These are phyloP conservation scores for Rhodamnia rubescens DNA, from an alignment of 345 rosid genomes.

Conservation along the genomic window DNA sequence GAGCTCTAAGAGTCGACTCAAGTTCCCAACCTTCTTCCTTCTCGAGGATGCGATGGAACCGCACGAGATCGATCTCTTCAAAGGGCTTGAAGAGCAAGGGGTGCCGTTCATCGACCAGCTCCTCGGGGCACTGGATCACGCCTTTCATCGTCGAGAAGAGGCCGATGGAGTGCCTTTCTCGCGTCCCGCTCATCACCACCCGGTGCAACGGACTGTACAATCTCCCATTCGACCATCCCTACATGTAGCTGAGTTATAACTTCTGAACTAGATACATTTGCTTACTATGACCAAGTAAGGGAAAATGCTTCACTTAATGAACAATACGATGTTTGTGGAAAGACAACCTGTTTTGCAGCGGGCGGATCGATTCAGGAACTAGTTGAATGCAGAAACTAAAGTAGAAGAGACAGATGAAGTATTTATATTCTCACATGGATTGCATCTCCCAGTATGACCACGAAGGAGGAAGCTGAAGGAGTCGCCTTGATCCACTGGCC, in stretches of 20 bases:
- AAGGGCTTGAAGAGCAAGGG: constrained; percentile 22
- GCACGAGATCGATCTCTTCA: constrained; percentile 6
- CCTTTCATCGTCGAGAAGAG: constrained; percentile 12
- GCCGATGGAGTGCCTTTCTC: constrained; percentile 7
- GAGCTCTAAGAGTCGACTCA: constrained; percentile 3
- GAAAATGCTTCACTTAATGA: no score
- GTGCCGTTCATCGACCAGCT: constrained; percentile 15
- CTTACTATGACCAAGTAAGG: no score
- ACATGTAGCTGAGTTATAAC: neutral
- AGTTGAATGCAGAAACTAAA: neutral
- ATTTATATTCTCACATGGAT: neutral
- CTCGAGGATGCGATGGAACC: neutral
- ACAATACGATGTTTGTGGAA: no score
- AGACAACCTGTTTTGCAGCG: neutral
- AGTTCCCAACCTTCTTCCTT: neutral
- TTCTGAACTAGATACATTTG: neutral
- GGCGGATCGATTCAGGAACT: neutral
- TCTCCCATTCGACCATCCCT: constrained; percentile 8
- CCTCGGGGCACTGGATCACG: constrained; percentile 6
- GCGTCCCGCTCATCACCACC: neutral
- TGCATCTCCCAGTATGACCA: constrained; percentile 1
- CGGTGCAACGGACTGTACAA: neutral
- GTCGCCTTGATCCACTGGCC: neutral
- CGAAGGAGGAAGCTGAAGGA: neutral
- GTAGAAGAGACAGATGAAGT: neutral